Evolutionary conservation across 345 rosid species (phyloP).

Genomic region (Linum lewisii): DNA sequence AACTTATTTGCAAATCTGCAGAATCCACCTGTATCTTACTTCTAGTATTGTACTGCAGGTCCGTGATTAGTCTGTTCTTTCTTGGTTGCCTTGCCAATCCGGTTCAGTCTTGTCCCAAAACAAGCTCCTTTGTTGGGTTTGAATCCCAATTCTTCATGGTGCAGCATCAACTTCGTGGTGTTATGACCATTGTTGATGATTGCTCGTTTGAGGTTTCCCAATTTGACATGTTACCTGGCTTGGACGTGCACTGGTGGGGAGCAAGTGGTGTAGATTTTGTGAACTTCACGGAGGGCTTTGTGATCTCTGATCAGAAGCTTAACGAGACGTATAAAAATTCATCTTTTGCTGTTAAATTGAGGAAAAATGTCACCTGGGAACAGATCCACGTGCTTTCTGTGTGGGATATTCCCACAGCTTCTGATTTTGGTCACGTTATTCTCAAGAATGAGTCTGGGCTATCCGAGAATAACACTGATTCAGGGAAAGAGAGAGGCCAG

Average conservation of each 20-base stretch:
- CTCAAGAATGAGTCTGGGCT: slow-evolving; percentile 28
- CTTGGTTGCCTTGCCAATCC: slow-evolving; percentile 36
- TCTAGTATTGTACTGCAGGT: not conserved
- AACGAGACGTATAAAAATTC: slow-evolving; percentile 61
- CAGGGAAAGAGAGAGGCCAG: slow-evolving; percentile 17
- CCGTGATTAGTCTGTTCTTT: slow-evolving; percentile 19
- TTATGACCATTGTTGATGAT: slow-evolving; percentile 54
- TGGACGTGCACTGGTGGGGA: slow-evolving; percentile 87
- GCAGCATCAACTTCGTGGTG: slow-evolving; percentile 84
- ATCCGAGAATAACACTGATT: slow-evolving; percentile 16
- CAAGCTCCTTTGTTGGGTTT: slow-evolving; percentile 53
- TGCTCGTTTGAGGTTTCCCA: slow-evolving; percentile 72
- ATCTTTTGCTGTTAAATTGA: slow-evolving; percentile 46
- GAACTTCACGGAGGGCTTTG: slow-evolving; percentile 61
- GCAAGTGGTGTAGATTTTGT: slow-evolving; percentile 37
- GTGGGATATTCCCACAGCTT: slow-evolving; percentile 60
- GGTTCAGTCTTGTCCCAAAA: slow-evolving; percentile 40
- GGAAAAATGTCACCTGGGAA: slow-evolving; percentile 54
- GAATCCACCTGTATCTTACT: not conserved
- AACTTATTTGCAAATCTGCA: not conserved
- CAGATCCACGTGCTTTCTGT: slow-evolving; percentile 44
- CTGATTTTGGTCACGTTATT: slow-evolving; percentile 71
- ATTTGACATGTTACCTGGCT: slow-evolving; percentile 77
- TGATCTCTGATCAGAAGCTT: slow-evolving; percentile 50
- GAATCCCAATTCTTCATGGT: slow-evolving; percentile 64